Evolutionary conservation across 805 yeast species (phyloP), one percentile per base, ranked within the genome.

Genomic region (Wickerhamomyces pijperi): DNA sequence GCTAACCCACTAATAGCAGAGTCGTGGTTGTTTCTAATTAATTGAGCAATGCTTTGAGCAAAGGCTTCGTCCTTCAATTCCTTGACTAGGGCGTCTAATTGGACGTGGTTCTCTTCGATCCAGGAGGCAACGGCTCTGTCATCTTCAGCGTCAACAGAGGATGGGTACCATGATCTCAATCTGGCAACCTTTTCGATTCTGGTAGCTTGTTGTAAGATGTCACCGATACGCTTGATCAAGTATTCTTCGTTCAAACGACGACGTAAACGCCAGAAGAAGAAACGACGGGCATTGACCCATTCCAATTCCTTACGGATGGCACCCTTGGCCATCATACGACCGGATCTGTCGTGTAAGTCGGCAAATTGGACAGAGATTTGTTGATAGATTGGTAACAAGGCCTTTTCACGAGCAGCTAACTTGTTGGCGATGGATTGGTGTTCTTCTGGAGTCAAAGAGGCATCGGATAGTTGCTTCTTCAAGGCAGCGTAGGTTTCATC

Each of bases 201-300:
- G 16, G 74, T 67, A 18, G 81, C 70, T 39, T 64, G 60, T 38
- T 76, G 67, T 41, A 82, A 60, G 42, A 76, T 79, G 42, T 74
- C 78, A 39, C 76, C 74, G 49, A 88, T 73, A 56, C 82, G 74
- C 61, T 74, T 78, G 60, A 86, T 67, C 58, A 90, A 68, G 63
- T 86, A 85, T 61, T 85, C 94, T 65, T 92, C 98, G 58, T 83
- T 80, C 62, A 92, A 69, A 62, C 96, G 85, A 66, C 98, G 82
- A 68, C 97, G 84, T 45, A 86, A 75, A 64, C 99, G 80, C 98
- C 98, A 92, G 92, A 85, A 92, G 78, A 92, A 92, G 78, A 73
- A 84, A 56, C 97, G 78, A 71, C 99, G 85, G 23, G 97, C 75
- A 37, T 87, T 72, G 35, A 63, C 61, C 96, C 96, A 88, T 54